These are phyloP conservation scores for Beta vulgaris DNA, from an alignment of 148 eudicot species.

Conservation along the genomic window DNA sequence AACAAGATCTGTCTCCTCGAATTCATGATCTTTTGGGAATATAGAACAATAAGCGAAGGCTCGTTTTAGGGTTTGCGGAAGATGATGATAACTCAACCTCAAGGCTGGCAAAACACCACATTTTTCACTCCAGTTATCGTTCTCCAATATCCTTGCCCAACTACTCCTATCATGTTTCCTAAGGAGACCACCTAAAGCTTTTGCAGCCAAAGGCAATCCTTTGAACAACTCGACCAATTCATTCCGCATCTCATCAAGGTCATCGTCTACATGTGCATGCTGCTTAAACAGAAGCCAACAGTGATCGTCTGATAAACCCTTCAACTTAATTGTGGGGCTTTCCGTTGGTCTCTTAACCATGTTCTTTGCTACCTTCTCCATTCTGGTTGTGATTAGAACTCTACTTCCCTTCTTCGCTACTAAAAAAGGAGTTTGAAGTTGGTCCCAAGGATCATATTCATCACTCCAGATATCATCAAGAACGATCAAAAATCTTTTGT, in stretches of 20 bases:
- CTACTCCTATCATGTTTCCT: background rate
- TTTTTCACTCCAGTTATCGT: background rate
- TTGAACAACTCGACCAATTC: background rate
- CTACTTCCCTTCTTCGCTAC: background rate
- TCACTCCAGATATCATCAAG: constrained; percentile 15
- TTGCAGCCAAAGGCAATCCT: constrained; percentile 13
- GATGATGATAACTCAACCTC: background rate
- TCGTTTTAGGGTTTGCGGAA: background rate
- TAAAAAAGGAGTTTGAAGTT: background rate
- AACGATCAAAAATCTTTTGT: background rate
- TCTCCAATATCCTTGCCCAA: background rate
- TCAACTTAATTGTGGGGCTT: background rate
- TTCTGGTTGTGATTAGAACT: background rate
- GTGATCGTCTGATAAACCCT: background rate
- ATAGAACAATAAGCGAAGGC: background rate
- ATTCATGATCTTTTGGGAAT: background rate
- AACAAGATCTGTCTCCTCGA: background rate
- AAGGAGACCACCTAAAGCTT: background rate
- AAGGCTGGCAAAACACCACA: background rate
- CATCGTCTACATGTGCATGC: too few species aligned
- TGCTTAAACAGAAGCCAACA: constrained; percentile 1
- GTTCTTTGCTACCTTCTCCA: background rate
- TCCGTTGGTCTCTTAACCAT: background rate
- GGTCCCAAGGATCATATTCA: background rate
- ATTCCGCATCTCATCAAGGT: background rate